Percentiles rank a stretch among this genome's conserved stretches.
phyloP scores from a whole-genome alignment of 306 rosid genomes.

The Acacia crassicarpa region DNA sequence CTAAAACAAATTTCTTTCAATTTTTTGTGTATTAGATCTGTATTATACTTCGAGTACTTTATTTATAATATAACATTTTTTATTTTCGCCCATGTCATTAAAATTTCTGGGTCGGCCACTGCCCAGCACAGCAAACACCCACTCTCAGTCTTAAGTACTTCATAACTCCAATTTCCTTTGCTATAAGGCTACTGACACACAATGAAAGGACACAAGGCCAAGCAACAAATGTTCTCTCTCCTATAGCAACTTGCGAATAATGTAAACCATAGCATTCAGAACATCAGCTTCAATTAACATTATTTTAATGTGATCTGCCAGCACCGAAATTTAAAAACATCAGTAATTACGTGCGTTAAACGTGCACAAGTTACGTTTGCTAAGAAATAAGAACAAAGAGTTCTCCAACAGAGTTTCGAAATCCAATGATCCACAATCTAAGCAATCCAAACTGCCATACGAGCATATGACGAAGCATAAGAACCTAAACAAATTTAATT shows the following conservation, averaged over 20 bases:
- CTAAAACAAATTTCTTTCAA: too few relatives aligned
- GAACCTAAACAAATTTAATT: neutral
- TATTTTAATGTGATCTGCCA: neutral
- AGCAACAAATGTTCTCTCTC: neutral
- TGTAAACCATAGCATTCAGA: constrained; percentile 3
- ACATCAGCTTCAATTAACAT: neutral
- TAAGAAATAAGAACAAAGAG: constrained; percentile 27
- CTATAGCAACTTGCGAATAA: constrained; percentile 7
- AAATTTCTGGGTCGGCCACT: too few relatives aligned
- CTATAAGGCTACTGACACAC: neutral
- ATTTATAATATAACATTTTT: too few relatives aligned
- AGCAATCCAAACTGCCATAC: neutral
- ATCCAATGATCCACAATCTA: neutral
- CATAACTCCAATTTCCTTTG: neutral
- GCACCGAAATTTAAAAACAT: neutral
- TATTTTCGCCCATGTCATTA: too few relatives aligned
- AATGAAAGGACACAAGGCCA: neutral
- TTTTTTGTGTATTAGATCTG: too few relatives aligned
- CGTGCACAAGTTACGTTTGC: neutral
- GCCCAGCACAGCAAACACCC: neutral
- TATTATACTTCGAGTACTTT: too few relatives aligned
- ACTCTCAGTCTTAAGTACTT: neutral
- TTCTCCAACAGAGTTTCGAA: constrained; percentile 10
- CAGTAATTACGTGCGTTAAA: constrained; percentile 3
- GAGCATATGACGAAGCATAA: neutral